Base-by-base conservation (phyloP, 2,329 filamentous ascomycete species). In the Tolypocladium ovalisporum region DNA sequence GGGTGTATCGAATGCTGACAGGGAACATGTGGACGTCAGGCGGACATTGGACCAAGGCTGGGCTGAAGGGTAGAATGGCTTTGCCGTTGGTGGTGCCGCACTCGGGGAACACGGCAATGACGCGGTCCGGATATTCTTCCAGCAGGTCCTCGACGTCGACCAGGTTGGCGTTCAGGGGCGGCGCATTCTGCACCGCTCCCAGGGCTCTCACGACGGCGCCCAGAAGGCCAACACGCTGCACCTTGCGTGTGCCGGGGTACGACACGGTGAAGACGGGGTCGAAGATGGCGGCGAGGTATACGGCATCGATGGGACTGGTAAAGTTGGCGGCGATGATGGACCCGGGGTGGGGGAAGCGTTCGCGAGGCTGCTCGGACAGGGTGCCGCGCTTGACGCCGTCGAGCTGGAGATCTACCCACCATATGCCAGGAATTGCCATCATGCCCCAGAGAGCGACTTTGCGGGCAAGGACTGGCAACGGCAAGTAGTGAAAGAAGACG, bases 381-480 rank as follows among this genome's bases (percentile, higher is more conserved):
- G 88, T 92, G 75, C 94, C 94, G 75, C 91, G 89, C 74, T 90
- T 92, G 56, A 99, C 94, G 58, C 93, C 93, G 70, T 99, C 94
- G 63, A 99, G 90, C 72, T 97, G 93, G n/a, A 99, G 78, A 73
- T 99, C 94, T 57, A 97, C 87, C 93, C 93, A 97, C 91, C 92
- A 97, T 58, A 99, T 89, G 34, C 94, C 93, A 0, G 92, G 90
- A 59, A 96, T 88, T 40, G 85, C 88, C 64, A 99, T 82, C 62
- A 97, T 82, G 60, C 85, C 82, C 93, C 94, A 97, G 56, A 97
- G 76, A 54, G 90, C 84, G 15, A 89, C 84, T 74, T 97, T 97
- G 67, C 90, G 90, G 49, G 85, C 67, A 58, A 79, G 70, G 36
- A 76, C 72, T 17, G 81, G 81, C 24, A 84, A 69, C 0, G 91